Conservation (phyloP, 2,329 filamentous ascomycete genomes). For the Colletotrichum eremochloae region DNA sequence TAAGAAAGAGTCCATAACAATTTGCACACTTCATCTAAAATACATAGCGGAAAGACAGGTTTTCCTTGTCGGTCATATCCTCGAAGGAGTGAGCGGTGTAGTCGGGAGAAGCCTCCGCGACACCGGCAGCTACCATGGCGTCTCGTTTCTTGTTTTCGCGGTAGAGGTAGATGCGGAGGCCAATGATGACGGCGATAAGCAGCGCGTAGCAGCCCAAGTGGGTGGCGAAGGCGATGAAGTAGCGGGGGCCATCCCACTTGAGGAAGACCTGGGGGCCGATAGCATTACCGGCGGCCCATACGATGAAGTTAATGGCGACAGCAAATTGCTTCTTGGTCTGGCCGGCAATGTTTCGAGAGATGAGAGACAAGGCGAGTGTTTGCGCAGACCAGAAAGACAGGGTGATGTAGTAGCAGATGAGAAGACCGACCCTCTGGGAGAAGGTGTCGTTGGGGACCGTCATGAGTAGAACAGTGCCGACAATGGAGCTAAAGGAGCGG, state of each 20-base stretch:
- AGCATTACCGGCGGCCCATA: slow-evolving; percentile 77
- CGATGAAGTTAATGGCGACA: slow-evolving; percentile 77
- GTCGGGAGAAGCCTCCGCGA: slow-evolving; percentile 55
- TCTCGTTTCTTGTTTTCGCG: slow-evolving; percentile 72
- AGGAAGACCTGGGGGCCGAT: slow-evolving; percentile 77
- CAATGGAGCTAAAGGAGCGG: slow-evolving; percentile 66
- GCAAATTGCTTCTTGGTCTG: slow-evolving; percentile 80
- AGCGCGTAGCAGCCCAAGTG: slow-evolving; percentile 77
- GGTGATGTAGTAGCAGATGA: slow-evolving; percentile 82
- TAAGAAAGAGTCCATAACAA: neutral
- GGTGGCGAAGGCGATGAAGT: slow-evolving; percentile 77
- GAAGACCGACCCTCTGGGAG: slow-evolving; percentile 73
- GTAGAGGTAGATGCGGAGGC: slow-evolving; percentile 69
- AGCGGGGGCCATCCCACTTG: slow-evolving; percentile 70
- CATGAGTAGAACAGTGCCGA: slow-evolving; percentile 81
- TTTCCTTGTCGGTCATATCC: slow-evolving; percentile 74
- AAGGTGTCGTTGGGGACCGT: slow-evolving; percentile 71
- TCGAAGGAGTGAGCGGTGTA: slow-evolving; percentile 68
- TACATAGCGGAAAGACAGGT: slow-evolving; percentile 71
- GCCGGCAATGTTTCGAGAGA: slow-evolving; percentile 78
- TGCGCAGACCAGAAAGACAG: slow-evolving; percentile 84
- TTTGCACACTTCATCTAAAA: slow-evolving; percentile 49
- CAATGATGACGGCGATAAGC: slow-evolving; percentile 69
- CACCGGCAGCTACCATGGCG: slow-evolving; percentile 56
- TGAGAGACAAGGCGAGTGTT: slow-evolving; percentile 75